Percentiles rank a stretch among this genome's conserved stretches.
Evolutionary conservation across 2,329 filamentous ascomycete species (phyloP).

Genomic region (Aspergillus unguis): DNA sequence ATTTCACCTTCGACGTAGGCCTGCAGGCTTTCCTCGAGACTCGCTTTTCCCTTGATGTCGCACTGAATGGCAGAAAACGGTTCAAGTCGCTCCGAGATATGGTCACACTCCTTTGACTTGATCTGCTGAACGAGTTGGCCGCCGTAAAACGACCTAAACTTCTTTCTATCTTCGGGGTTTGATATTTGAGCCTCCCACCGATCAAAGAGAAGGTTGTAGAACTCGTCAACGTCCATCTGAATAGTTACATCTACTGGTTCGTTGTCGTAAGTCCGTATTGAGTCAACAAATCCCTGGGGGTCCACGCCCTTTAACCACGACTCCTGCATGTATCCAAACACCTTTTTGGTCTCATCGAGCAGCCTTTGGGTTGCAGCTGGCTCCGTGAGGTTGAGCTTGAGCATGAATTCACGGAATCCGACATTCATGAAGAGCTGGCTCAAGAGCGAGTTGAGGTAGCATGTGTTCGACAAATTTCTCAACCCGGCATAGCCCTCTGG

Average conservation of each 20-base stretch:
- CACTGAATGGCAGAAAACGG: conserved; percentile 93
- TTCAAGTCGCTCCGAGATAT: conserved; percentile 87
- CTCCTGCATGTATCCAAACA: conserved; percentile 85
- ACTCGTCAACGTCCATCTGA: conserved; percentile 98
- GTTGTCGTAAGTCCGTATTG: conserved; percentile 79
- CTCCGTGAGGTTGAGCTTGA: conserved; percentile 60
- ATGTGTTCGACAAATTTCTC: conserved; percentile 91
- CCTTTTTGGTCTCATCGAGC: conserved; percentile 70
- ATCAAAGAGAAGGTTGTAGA: conserved; percentile 91
- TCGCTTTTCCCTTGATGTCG: conserved; percentile 88
- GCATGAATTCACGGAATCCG: conserved; percentile 79
- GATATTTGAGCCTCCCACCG: conserved; percentile 81
- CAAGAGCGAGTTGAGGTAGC: conserved; percentile 92
- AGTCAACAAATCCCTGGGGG: conserved; percentile 67
- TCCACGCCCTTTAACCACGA: conserved; percentile 71
- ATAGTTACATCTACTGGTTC: conserved; percentile 77
- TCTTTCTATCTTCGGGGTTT: conserved; percentile 63
- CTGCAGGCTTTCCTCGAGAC: conserved; percentile 78
- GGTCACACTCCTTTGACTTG: conserved; percentile 88
- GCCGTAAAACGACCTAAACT: conserved; percentile 80
- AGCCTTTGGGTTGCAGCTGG: conserved; percentile 60
- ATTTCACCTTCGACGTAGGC: conserved; percentile 96
- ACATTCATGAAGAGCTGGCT: conserved; percentile 97
- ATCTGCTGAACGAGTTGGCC: conserved; percentile 92
- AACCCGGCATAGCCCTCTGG: conserved; percentile 81